Percentiles rank a stretch among this genome's conserved stretches.
These are phyloP conservation scores for Sanguinoderma infundibulare DNA, from an alignment of 1,284 basidiomycete genomes.

Conservation along the genomic window DNA sequence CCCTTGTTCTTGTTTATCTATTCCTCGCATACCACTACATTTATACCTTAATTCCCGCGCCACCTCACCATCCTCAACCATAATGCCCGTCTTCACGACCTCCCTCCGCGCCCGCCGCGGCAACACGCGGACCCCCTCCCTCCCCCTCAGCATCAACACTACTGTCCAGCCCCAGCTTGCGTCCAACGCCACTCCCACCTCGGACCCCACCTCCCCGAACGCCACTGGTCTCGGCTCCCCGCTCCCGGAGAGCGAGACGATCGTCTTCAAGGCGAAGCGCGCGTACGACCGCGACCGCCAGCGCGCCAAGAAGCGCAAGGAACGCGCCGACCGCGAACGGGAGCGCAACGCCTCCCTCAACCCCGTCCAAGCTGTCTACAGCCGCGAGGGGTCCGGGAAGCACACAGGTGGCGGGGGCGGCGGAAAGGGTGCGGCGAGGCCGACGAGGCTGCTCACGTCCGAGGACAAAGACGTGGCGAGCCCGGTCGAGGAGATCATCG, in stretches of 20 bases:
- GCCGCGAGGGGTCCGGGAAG: slow-evolving; percentile 7
- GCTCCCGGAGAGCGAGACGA: slow-evolving; percentile 18
- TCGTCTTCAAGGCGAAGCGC: slow-evolving; percentile 44
- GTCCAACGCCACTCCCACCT: not conserved
- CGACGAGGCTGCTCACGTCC: not conserved
- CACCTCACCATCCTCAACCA: slow-evolving; percentile 6
- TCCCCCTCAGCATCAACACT: slow-evolving; percentile 3
- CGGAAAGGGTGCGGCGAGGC: not conserved
- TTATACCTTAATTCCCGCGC: not conserved
- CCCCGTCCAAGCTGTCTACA: slow-evolving; percentile 1
- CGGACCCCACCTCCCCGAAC: not conserved
- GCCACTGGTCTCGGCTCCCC: not conserved
- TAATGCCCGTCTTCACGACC: slow-evolving; percentile 23
- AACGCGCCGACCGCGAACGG: slow-evolving; percentile 38
- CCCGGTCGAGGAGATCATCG: slow-evolving; percentile 22
- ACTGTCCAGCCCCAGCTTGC: not conserved
- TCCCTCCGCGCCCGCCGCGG: slow-evolving; percentile 23
- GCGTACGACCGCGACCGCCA: slow-evolving; percentile 54
- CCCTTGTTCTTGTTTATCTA: not conserved
- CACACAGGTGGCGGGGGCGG: not conserved
- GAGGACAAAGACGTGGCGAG: slow-evolving; percentile 9
- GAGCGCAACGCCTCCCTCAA: slow-evolving; percentile 21
- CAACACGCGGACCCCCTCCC: slow-evolving; percentile 11
- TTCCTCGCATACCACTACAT: not conserved
- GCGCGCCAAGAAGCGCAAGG: slow-evolving; percentile 47